Percentiles rank a stretch among this genome's conserved stretches.
Evolutionary conservation across 2,329 filamentous ascomycete species (phyloP).

Genomic region (Aspergillus fijiensis): DNA sequence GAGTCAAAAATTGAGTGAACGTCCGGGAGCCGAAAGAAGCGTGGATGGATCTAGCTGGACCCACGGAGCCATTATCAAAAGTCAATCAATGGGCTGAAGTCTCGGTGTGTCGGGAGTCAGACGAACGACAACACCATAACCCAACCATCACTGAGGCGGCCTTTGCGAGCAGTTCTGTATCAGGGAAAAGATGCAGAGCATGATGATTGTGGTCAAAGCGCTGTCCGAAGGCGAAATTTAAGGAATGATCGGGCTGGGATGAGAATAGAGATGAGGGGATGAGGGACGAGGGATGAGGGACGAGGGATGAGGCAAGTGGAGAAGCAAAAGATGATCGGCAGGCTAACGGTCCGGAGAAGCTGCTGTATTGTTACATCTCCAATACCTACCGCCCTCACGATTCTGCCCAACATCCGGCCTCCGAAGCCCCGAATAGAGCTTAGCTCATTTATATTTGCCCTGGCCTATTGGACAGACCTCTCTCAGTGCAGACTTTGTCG

Average conservation of each 20-base stretch:
- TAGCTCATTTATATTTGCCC: background rate
- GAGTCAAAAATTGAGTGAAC: background rate
- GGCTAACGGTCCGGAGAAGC: background rate
- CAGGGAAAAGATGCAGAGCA: too few species aligned
- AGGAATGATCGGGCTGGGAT: background rate
- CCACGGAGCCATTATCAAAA: background rate
- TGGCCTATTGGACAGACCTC: background rate
- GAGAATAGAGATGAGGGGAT: background rate
- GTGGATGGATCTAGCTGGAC: background rate
- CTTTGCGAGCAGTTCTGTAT: too few species aligned
- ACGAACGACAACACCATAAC: too few species aligned
- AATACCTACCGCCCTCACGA: background rate
- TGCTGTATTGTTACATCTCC: background rate
- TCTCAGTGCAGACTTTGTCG: too few species aligned
- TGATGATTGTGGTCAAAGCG: too few species aligned
- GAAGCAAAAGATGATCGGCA: background rate
- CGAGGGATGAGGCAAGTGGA: background rate
- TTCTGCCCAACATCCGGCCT: slow-evolving; percentile 12
- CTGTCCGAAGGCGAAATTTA: too few species aligned
- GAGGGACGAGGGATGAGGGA: background rate
- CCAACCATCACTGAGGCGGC: too few species aligned
- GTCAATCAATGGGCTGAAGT: too few species aligned
- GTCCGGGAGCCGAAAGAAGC: background rate
- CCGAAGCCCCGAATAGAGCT: slow-evolving; percentile 1
- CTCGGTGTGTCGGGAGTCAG: too few species aligned